These are phyloP conservation scores for Helianthus annuus DNA, from an alignment of 129 eudicot genomes.

Conservation along the genomic window HanXRQr2.0-SUNRISE NC_035441.2:179758747-179759246, in stretches of 20 bases:
- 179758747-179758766: neutral
- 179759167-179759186: slow-evolving; percentile 19
- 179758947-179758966: neutral
- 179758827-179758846: slow-evolving; percentile 77
- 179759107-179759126: slow-evolving; percentile 13
- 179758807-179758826: slow-evolving; percentile 42
- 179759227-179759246: slow-evolving; percentile 8
- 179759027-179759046: slow-evolving; percentile 32
- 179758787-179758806: slow-evolving; percentile 10
- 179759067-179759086: slow-evolving; percentile 27
- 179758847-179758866: slow-evolving; percentile 61
- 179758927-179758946: neutral
- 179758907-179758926: neutral
- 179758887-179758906: neutral
- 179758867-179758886: slow-evolving; percentile 50
- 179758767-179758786: slow-evolving; percentile 7
- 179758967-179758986: neutral
- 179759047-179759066: slow-evolving; percentile 23
- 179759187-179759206: slow-evolving; percentile 1
- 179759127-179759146: slow-evolving; percentile 21
- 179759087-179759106: slow-evolving; percentile 26
- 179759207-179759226: neutral
- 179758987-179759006: slow-evolving; percentile 65
- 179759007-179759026: slow-evolving; percentile 54
- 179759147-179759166: slow-evolving; percentile 13